Conservation (phyloP, 2,329 filamentous ascomycete species). For the Samsoniella hepiali region DNA sequence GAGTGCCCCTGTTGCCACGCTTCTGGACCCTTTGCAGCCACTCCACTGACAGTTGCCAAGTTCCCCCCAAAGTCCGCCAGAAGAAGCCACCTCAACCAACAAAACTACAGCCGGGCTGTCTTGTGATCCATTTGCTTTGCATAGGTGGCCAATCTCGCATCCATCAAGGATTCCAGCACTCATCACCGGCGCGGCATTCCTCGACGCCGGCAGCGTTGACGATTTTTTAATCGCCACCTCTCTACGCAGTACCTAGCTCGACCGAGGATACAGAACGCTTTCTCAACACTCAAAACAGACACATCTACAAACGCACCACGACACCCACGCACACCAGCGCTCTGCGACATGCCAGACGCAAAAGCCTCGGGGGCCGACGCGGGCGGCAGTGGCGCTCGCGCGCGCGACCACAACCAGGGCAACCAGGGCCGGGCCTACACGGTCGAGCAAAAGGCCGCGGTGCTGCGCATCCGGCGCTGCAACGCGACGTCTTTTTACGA, state of each 20-base stretch:
- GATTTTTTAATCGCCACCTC: background rate
- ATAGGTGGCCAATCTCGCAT: conserved; percentile 9
- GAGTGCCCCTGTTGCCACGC: conserved; percentile 15
- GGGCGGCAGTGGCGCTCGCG: conserved; percentile 42
- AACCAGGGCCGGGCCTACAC: conserved; percentile 78
- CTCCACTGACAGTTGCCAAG: conserved; percentile 10
- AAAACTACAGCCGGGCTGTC: conserved; percentile 5
- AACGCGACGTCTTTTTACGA: conserved; percentile 89
- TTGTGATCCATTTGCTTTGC: conserved; percentile 5
- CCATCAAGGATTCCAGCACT: background rate
- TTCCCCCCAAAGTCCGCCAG: conserved; percentile 14
- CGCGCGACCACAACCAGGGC: conserved; percentile 70
- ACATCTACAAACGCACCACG: background rate
- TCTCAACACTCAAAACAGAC: background rate
- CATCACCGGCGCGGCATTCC: background rate
- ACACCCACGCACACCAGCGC: background rate
- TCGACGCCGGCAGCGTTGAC: background rate
- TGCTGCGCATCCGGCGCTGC: conserved; percentile 84
- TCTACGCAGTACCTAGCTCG: background rate
- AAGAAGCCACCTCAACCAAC: conserved; percentile 20
- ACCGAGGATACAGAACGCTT: background rate
- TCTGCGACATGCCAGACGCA: conserved; percentile 32
- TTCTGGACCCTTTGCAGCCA: conserved; percentile 15
- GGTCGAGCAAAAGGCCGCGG: conserved; percentile 84
- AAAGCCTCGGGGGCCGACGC: conserved; percentile 54